Evolutionary conservation across 345 rosid species (phyloP).

Genomic region (Laguncularia racemosa): DNA sequence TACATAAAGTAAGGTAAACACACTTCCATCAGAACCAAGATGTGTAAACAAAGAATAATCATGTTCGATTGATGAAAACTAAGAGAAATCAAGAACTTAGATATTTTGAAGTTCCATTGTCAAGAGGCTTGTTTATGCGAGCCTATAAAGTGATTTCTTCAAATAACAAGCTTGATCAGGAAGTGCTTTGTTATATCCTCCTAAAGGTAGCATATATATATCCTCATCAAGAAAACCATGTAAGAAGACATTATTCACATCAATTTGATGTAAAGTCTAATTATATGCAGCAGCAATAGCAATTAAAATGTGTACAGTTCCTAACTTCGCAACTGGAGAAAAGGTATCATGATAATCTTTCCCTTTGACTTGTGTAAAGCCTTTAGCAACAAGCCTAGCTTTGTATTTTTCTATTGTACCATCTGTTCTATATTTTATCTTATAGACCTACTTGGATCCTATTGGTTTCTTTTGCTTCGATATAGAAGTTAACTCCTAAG

Average conservation of each 20-base stretch:
- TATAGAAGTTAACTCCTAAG: neutral
- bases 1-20: neutral
- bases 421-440: neutral
- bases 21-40: neutral
- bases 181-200: neutral
- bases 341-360: neutral
- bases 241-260: neutral
- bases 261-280: neutral
- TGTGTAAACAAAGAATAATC: neutral
- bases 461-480: neutral
- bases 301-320: too few species aligned
- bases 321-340: neutral
- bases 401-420: neutral
- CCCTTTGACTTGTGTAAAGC: neutral
- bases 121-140: neutral
- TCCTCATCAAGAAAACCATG: neutral
- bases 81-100: neutral
- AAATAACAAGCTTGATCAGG: neutral
- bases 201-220: neutral
- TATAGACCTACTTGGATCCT: neutral
- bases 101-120: neutral
- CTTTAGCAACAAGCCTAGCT: neutral
- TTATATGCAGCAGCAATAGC: too few species aligned
- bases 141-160: neutral
- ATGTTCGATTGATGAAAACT: neutral